Evolutionary conservation across 768 basidiomycete species (phyloP), one percentile per base, ranked within the genome.

Genomic region (Tricholoma sp.): DNA sequence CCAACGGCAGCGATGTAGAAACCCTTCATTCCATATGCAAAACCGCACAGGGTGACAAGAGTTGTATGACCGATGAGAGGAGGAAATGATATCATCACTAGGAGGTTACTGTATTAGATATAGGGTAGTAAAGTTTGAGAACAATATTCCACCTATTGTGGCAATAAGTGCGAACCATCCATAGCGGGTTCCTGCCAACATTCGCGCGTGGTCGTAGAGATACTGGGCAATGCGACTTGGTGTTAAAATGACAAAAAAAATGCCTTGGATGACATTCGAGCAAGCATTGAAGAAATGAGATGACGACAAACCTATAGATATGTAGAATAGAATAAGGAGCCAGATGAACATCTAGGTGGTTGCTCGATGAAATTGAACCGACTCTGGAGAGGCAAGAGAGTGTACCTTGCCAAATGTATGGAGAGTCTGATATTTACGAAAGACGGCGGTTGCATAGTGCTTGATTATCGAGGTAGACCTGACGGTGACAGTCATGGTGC

Each of bases 21-120:
- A 0, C 92, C 92, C 56, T 79, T 79, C 73, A 90, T 78, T 45
- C 92, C 91, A 63, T 89, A 94, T 1, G 89, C 86, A 69, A 92
- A 94, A 1, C 92, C 92, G 62, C 84, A 86, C 7, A 94, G 66
- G 11, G 86, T 84, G 29, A 83, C 69, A 18, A 79, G 69, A 0
- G 88, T 87, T 0, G 85, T 85, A 67, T 87, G 85, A 1, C 89
- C 89, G 53, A 86, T 74, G 58, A 84, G 66, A 13, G 81, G 87
- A 17, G 82, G 85, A 61, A 85, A 80, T 12, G 79, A 84, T 31
- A 77, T 72, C 18, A 76, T 57, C 17, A 79, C 80, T 81, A 63
- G 39, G 17, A 62, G 49, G 49, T 48, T 37, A 17, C 20, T 48
- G 36, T 50, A 52, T 15, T 45, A 1, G 36, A 52, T 50, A 57